Percentiles rank a stretch among this genome's conserved stretches.
Evolutionary conservation across 805 yeast species (phyloP).

Genomic region (Saccharomycopsis sp.): DNA sequence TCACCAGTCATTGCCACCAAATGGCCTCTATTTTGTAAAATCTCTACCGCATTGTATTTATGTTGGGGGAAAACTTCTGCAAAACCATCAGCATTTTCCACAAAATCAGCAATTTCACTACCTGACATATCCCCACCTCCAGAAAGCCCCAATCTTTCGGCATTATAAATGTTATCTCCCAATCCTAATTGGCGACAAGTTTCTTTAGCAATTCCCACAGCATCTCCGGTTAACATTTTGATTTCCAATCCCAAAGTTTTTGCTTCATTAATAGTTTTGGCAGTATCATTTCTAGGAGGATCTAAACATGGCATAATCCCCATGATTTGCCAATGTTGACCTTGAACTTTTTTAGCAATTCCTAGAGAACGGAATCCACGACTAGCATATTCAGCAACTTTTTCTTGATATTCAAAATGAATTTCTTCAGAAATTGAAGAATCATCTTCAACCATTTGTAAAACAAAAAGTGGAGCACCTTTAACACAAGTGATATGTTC

Average conservation of each 20-base stretch:
- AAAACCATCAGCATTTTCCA: slow-evolving; percentile 96
- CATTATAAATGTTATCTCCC: slow-evolving; percentile 93
- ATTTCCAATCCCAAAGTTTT: slow-evolving; percentile 85
- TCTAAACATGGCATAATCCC: slow-evolving; percentile 99
- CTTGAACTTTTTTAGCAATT: slow-evolving; percentile 98
- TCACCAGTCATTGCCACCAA: slow-evolving; percentile 99
- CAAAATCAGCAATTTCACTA: slow-evolving; percentile 94
- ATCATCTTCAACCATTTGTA: slow-evolving; percentile 94
- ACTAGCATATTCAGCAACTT: slow-evolving; percentile 94
- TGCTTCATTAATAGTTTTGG: slow-evolving; percentile 87
- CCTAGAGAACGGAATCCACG: slow-evolving; percentile 98
- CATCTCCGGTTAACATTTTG: slow-evolving; percentile 98
- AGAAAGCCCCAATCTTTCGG: slow-evolving; percentile 92
- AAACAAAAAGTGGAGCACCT: slow-evolving; percentile 96
- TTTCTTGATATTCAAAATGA: slow-evolving; percentile 90
- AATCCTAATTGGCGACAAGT: slow-evolving; percentile 96
- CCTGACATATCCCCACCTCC: slow-evolving; percentile 96
- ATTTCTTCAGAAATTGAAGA: slow-evolving; percentile 92
- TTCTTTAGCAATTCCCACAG: slow-evolving; percentile 98
- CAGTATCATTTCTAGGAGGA: slow-evolving; percentile 98
- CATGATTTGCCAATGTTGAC: slow-evolving; percentile 95
- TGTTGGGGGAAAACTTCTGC: slow-evolving; percentile 99
- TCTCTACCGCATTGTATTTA: slow-evolving; percentile 92
- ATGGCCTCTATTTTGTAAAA: slow-evolving; percentile 91
- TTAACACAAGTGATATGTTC: slow-evolving; percentile 92